Percentiles rank a stretch among this genome's conserved stretches.
Evolutionary conservation across 1,139 yeast species (phyloP).

Genomic region (Candida albicans): DNA sequence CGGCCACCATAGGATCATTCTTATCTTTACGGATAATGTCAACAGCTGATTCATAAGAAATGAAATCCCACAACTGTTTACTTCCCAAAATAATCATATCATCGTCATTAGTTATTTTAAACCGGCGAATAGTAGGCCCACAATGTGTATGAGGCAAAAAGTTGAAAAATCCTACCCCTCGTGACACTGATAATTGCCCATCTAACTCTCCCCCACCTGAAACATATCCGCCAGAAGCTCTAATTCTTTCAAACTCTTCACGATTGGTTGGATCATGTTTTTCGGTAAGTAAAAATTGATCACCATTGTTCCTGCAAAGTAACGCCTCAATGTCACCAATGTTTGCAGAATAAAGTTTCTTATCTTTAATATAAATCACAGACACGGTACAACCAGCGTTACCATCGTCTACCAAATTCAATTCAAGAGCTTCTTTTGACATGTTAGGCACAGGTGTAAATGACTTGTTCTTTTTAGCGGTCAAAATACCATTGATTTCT

Average conservation of each 20-base stretch:
- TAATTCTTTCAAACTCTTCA: slow-evolving; percentile 79
- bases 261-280: slow-evolving; percentile 84
- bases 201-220: slow-evolving; percentile 84
- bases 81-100: slow-evolving; percentile 89
- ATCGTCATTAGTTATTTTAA: slow-evolving; percentile 65
- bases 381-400: slow-evolving; percentile 87
- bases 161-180: slow-evolving; percentile 91
- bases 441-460: slow-evolving; percentile 24
- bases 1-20: slow-evolving; percentile 86
- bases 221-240: slow-evolving; percentile 91
- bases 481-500: slow-evolving; percentile 56
- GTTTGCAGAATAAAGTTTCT: slow-evolving; percentile 75
- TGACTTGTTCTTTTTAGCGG: slow-evolving; percentile 35
- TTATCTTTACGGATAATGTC: slow-evolving; percentile 85
- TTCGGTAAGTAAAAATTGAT: slow-evolving; percentile 66
- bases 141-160: slow-evolving; percentile 87
- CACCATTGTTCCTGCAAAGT: slow-evolving; percentile 79
- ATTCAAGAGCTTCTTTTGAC: slow-evolving; percentile 44
- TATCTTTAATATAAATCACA: slow-evolving; percentile 72
- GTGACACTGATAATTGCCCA: slow-evolving; percentile 76
- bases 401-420: slow-evolving; percentile 58
- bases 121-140: slow-evolving; percentile 73
- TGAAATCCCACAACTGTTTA: slow-evolving; percentile 79
- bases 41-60: slow-evolving; percentile 83
- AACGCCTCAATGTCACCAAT: slow-evolving; percentile 89